Evolutionary conservation across 345 rosid genomes (phyloP).

Genomic region (Acer campestre): DNA sequence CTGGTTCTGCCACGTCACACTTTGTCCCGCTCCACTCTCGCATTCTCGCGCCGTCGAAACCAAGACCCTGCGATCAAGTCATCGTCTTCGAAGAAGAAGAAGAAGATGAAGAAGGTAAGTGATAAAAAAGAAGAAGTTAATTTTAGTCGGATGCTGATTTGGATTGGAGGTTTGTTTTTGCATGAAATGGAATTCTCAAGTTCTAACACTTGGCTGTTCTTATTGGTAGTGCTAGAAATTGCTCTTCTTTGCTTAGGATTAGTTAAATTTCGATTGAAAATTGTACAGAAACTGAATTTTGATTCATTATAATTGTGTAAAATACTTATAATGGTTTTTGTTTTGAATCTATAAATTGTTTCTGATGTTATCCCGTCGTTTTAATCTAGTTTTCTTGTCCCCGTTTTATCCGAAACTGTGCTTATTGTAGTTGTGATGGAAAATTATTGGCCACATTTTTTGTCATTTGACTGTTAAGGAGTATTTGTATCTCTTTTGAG

Average conservation of each 20-base stretch:
- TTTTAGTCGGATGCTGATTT: background rate
- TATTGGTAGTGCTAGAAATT: background rate
- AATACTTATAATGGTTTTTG: no score
- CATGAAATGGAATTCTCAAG: background rate
- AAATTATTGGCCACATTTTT: background rate
- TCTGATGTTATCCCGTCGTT: background rate
- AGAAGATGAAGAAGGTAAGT: slow-evolving; percentile 51
- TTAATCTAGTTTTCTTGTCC: no score
- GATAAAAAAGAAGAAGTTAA: background rate
- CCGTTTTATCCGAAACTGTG: background rate
- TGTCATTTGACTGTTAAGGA: background rate
- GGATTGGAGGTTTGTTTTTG: background rate
- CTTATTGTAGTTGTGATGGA: background rate
- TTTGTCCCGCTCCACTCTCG: slow-evolving; percentile 33
- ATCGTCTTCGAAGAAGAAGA: slow-evolving; percentile 38
- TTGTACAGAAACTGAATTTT: background rate
- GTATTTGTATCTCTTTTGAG: background rate
- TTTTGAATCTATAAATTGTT: background rate
- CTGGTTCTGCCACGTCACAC: slow-evolving; percentile 34
- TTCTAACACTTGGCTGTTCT: background rate
- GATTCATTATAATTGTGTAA: no score
- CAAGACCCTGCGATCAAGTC: slow-evolving; percentile 26
- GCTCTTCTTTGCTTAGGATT: no score
- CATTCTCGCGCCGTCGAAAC: slow-evolving; percentile 55
- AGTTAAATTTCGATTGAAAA: background rate